These are phyloP conservation scores for Nannizzia gypsea DNA, from an alignment of 2,329 filamentous ascomycete species.

Conservation along the genomic window DNA sequence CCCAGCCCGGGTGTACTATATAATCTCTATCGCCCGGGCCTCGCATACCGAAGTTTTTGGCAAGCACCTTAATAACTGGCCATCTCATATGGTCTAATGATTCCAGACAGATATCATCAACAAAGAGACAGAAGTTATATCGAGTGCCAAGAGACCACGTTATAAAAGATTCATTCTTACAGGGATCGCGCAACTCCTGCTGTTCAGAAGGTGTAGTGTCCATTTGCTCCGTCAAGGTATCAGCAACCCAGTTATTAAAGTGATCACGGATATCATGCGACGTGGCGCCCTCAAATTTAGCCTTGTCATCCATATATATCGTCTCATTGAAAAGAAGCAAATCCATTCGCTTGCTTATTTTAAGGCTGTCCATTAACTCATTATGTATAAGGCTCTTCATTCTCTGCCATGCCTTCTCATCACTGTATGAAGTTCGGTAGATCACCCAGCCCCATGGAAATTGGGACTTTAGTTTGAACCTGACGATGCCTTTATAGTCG, in stretches of 20 bases:
- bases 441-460: slow-evolving; percentile 14
- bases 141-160: slow-evolving; percentile 4
- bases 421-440: slow-evolving; percentile 12
- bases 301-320: neutral
- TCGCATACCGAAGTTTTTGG: slow-evolving; percentile 9
- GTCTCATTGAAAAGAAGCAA: neutral
- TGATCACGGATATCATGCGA: neutral
- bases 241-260: neutral
- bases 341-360: neutral
- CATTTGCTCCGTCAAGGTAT: neutral
- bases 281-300: neutral
- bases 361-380: neutral
- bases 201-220: neutral
- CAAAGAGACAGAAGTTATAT: slow-evolving; percentile 14
- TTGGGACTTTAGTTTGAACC: neutral
- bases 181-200: neutral
- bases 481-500: neutral
- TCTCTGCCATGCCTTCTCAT: slow-evolving; percentile 14
- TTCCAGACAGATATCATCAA: slow-evolving; percentile 16
- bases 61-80: slow-evolving; percentile 13
- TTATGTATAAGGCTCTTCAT: slow-evolving; percentile 11
- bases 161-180: neutral
- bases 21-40: slow-evolving; percentile 10
- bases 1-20: slow-evolving; percentile 11
- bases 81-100: slow-evolving; percentile 12